These are phyloP conservation scores for Borealophlyctis nickersoniae DNA, from an alignment of 192 early-diverging fungal genomes.

Conservation along the genomic window DNA sequence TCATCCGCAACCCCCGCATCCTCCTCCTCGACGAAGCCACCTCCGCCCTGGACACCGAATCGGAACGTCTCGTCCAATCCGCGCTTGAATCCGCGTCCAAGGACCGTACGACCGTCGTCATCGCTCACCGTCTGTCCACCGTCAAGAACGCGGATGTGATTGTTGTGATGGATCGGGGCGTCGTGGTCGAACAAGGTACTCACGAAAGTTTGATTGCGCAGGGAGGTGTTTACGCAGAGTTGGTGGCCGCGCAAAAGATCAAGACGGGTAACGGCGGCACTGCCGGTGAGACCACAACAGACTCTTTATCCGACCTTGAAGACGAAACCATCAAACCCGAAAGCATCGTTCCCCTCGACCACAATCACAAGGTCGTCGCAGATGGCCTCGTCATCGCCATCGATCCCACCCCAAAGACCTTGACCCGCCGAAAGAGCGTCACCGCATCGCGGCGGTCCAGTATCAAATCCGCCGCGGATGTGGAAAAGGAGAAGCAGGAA, in stretches of 20 bases:
- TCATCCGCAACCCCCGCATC: conserved; percentile 78
- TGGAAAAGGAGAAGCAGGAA: conserved; percentile 11
- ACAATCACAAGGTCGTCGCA: conserved; percentile 28
- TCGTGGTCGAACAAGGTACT: conserved; percentile 63
- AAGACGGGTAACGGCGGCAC: background rate
- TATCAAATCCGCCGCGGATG: no score
- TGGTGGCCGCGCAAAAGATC: conserved; percentile 51
- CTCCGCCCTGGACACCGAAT: conserved; percentile 44
- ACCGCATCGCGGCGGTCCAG: background rate
- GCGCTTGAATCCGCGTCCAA: conserved; percentile 37
- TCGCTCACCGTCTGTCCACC: conserved; percentile 85
- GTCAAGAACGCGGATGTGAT: conserved; percentile 78
- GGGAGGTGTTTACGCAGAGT: conserved; percentile 56
- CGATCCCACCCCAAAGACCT: no score
- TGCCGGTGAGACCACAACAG: conserved; percentile 4
- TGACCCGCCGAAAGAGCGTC: no score
- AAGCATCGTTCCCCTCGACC: background rate
- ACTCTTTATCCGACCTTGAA: conserved; percentile 32
- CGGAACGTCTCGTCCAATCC: conserved; percentile 42
- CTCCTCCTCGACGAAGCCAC: conserved; percentile 57
- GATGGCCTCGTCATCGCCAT: conserved; percentile 26
- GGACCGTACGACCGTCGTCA: conserved; percentile 76
- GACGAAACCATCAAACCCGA: conserved; percentile 6
- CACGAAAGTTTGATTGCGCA: conserved; percentile 68
- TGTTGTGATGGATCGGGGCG: conserved; percentile 58